Evolutionary conservation across 305 asterid genomes (phyloP), one percentile per base, ranked within the genome.

Genomic region (Fraxinus angustifolia): DNA sequence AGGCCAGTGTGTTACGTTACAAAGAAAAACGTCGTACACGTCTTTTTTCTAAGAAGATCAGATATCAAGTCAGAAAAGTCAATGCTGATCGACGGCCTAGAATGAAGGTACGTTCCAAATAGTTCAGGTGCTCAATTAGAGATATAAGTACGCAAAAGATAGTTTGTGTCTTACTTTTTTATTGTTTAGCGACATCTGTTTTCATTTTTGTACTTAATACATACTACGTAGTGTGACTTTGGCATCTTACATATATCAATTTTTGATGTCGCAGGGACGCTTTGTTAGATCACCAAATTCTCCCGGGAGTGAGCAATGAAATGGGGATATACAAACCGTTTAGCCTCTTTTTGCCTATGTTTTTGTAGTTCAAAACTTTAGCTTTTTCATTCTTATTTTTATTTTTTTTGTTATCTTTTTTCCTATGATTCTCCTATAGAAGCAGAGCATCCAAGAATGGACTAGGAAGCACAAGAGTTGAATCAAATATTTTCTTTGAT

Each of bases 11-110:
- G 56, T 78, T 79, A 8, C 98, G 98, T 0, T 95, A 95, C 87
- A 93, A 90, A 79, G 97, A 93, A 86, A 95, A 95, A 35, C 86
- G 97, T 3, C 91, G 93, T 0, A 88, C 91, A 2, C 91, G 98
- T 0, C 89, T 93, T 26, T 93, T 92, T 75, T 92, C 95, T 1
- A 95, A 93, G 84, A 93, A 95, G 75, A 92, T 95, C 4, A 89
- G 96, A 33, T 95, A 93, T 50, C 91, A 93, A 73, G 98, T 92
- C 34, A 87, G 97, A 8, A 95, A 95, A 89, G 90, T 92, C 85
- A 95, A 95, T 35, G 98, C 97, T 0, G 98, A 95, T 84, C 91
- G 89, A 85, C 94, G 98, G 8, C 98, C 98, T 3, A 89, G 98
- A 84, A 90, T 92, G 92, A 93, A 94, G 97, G 98, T 94, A 83